Evolutionary conservation across 1,139 yeast species (phyloP).

Genomic region (Casaregolazyma suthepensis): DNA sequence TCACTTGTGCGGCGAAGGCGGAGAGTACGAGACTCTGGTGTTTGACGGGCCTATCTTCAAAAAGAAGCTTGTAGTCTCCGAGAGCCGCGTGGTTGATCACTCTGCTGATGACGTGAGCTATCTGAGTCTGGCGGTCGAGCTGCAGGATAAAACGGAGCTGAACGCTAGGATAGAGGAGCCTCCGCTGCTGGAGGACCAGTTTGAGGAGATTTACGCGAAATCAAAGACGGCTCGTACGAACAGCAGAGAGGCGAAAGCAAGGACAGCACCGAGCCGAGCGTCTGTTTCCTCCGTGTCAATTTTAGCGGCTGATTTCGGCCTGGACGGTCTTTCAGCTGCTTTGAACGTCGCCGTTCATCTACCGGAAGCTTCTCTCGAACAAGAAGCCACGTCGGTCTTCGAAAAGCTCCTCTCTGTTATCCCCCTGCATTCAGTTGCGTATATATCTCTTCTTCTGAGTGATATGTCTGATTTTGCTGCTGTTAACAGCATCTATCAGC

Average conservation of each 20-base stretch:
- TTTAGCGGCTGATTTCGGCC: neutral
- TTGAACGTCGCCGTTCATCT: neutral
- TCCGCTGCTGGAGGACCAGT: conserved; percentile 44
- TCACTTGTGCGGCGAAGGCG: conserved; percentile 97
- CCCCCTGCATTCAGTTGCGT: conserved; percentile 14
- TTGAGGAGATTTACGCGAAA: conserved; percentile 35
- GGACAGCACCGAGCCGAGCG: neutral
- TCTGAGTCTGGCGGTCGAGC: conserved; percentile 39
- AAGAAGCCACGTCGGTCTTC: conserved; percentile 17
- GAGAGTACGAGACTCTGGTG: conserved; percentile 91
- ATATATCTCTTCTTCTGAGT: conserved; percentile 41
- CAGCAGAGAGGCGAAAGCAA: neutral
- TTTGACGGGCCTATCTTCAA: conserved; percentile 81
- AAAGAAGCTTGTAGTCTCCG: conserved; percentile 45
- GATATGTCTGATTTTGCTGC: conserved; percentile 59
- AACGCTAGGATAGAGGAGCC: conserved; percentile 35
- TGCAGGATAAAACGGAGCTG: conserved; percentile 35
- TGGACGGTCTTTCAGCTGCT: neutral
- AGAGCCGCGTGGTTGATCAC: conserved; percentile 41
- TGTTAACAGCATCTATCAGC: conserved; percentile 56
- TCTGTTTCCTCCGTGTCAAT: too few species aligned
- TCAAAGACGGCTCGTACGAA: neutral
- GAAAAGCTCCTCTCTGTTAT: conserved; percentile 11
- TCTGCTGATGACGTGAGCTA: conserved; percentile 62
- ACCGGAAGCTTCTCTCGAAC: conserved; percentile 10